These are phyloP conservation scores for Fomes fomentarius DNA, from an alignment of 1,284 basidiomycete species.

Conservation along the genomic window DNA sequence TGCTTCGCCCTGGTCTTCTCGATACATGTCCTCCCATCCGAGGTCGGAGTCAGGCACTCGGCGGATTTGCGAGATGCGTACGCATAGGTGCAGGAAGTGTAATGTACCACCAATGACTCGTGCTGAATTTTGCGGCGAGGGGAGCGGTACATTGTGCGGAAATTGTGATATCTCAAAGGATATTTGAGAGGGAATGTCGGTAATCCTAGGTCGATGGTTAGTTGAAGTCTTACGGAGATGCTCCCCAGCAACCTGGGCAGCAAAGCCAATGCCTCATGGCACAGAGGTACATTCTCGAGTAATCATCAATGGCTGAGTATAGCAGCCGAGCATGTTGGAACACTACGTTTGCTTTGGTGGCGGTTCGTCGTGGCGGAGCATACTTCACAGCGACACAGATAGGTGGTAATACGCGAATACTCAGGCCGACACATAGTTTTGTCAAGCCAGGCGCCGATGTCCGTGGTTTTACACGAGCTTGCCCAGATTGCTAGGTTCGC, in stretches of 20 bases:
- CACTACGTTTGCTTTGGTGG: neutral
- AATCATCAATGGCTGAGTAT: too few species aligned
- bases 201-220: conserved; percentile 44
- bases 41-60: conserved; percentile 63
- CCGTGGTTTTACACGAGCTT: neutral
- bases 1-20: conserved; percentile 59
- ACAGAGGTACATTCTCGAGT: neutral
- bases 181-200: conserved; percentile 65
- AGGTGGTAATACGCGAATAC: too few species aligned
- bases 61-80: conserved; percentile 61
- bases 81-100: conserved; percentile 68
- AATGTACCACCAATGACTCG: conserved; percentile 63
- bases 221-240: neutral
- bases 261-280: neutral
- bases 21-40: conserved; percentile 78
- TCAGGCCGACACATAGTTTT: too few species aligned
- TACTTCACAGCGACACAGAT: neutral
- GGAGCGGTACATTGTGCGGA: conserved; percentile 74
- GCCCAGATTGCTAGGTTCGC: neutral
- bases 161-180: conserved; percentile 76
- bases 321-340: too few species aligned
- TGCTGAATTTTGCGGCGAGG: conserved; percentile 64
- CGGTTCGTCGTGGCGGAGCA: neutral
- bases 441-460: neutral
- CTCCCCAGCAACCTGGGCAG: neutral